Percentiles rank a stretch among this genome's conserved stretches.
Evolutionary conservation across 1,139 yeast genomes (phyloP).

Genomic region (Hanseniaspora gamundiae): DNA sequence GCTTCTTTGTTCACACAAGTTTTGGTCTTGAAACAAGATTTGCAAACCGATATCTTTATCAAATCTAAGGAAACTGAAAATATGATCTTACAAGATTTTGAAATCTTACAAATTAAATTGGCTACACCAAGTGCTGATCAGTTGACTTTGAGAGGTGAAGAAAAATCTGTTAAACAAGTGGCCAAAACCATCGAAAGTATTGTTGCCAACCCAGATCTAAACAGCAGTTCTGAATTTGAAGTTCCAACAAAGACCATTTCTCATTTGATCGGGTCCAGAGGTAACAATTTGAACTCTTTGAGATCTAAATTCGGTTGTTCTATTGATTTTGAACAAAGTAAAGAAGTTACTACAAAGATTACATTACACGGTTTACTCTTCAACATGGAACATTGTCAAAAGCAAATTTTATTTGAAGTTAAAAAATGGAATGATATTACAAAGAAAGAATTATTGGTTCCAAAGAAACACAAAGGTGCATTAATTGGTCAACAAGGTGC

Average conservation of each 20-base stretch:
- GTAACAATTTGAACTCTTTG: slow-evolving; percentile 55
- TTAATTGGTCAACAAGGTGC: slow-evolving; percentile 78
- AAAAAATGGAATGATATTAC: slow-evolving; percentile 79
- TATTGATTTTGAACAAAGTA: slow-evolving; percentile 47
- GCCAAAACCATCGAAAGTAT: slow-evolving; percentile 17
- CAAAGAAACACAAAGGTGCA: slow-evolving; percentile 66
- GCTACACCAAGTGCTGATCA: slow-evolving; percentile 19
- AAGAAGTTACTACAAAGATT: slow-evolving; percentile 42
- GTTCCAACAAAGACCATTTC: slow-evolving; percentile 62
- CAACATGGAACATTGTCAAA: slow-evolving; percentile 66
- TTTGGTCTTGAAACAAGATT: slow-evolving; percentile 39
- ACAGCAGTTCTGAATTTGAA: slow-evolving; percentile 31
- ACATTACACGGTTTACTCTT: slow-evolving; percentile 64
- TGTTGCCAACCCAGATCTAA: slow-evolving; percentile 16
- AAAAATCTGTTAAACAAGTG: slow-evolving; percentile 19
- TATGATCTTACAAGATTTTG: slow-evolving; percentile 28
- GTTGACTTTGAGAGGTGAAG: slow-evolving; percentile 24
- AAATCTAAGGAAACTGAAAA: slow-evolving; percentile 18
- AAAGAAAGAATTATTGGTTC: slow-evolving; percentile 52
- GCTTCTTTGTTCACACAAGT: slow-evolving; percentile 39
- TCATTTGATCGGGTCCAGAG: slow-evolving; percentile 83
- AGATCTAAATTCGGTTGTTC: slow-evolving; percentile 71
- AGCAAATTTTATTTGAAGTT: slow-evolving; percentile 43
- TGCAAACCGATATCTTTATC: slow-evolving; percentile 44
- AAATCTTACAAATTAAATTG: slow-evolving; percentile 29